Evolutionary conservation across 352 stramenopile genomes (phyloP).

Genomic region (Globisporangium barbulae): DNA sequence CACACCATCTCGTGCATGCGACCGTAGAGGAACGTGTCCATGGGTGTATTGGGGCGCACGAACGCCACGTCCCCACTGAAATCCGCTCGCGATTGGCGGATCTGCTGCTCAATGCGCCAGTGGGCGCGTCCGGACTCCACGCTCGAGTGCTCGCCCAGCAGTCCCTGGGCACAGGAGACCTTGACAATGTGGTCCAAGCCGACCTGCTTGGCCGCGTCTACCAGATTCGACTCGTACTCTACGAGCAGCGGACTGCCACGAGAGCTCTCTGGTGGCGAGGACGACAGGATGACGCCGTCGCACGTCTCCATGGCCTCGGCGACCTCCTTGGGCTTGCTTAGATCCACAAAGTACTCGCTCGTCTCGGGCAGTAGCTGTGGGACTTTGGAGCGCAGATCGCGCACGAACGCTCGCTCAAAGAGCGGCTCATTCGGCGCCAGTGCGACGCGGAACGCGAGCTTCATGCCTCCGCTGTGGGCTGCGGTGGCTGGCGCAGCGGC

Average conservation of each 20-base stretch:
- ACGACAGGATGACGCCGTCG: slow-evolving; percentile 43
- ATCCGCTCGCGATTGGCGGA: slow-evolving; percentile 19
- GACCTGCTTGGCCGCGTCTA: slow-evolving; percentile 11
- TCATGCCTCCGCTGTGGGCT: neutral
- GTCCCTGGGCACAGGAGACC: slow-evolving; percentile 47
- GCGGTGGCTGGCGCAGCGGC: neutral
- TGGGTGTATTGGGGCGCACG: slow-evolving; percentile 47
- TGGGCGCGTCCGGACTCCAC: slow-evolving; percentile 39
- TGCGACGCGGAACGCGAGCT: slow-evolving; percentile 22
- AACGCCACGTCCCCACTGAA: slow-evolving; percentile 19
- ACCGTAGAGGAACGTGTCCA: slow-evolving; percentile 59
- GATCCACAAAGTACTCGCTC: slow-evolving; percentile 35
- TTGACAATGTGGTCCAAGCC: slow-evolving; percentile 36
- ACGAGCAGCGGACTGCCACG: slow-evolving; percentile 3
- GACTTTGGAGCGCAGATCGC: slow-evolving; percentile 23
- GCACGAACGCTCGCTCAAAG: slow-evolving; percentile 13
- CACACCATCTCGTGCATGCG: slow-evolving; percentile 55
- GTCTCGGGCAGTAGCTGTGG: slow-evolving; percentile 29
- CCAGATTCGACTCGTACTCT: slow-evolving; percentile 20
- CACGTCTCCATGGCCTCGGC: slow-evolving; percentile 38
- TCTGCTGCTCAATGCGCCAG: slow-evolving; percentile 41
- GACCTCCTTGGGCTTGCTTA: slow-evolving; percentile 37
- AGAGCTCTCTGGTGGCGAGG: slow-evolving; percentile 14
- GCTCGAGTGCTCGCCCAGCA: slow-evolving; percentile 30
- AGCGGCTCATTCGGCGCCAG: slow-evolving; percentile 12